phyloP scores from a whole-genome alignment of 768 basidiomycete genomes.

The Suillus americanus region DNA sequence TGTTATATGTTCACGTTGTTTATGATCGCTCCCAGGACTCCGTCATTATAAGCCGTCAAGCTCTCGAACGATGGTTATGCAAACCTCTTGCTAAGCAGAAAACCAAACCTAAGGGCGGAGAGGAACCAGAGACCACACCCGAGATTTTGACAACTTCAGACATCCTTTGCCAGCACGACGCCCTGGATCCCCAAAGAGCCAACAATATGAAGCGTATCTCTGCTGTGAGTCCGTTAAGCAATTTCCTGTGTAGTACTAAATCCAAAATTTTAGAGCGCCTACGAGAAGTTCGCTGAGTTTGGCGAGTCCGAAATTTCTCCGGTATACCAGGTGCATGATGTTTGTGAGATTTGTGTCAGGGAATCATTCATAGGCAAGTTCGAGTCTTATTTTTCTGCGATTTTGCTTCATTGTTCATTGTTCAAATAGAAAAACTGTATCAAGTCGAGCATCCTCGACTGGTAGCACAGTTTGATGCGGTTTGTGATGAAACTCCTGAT shows the following conservation, averaged over 20 bases:
- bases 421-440: constrained; percentile 61
- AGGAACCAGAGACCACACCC: constrained; percentile 17
- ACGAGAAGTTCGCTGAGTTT: constrained; percentile 27
- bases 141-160: constrained; percentile 36
- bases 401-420: constrained; percentile 4
- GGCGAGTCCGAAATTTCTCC: constrained; percentile 53
- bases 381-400: background rate
- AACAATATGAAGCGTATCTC: constrained; percentile 68
- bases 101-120: constrained; percentile 17
- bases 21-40: constrained; percentile 42
- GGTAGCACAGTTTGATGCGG: constrained; percentile 58
- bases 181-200: constrained; percentile 59
- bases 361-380: constrained; percentile 55
- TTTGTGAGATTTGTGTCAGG: constrained; percentile 62
- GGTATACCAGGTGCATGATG: constrained; percentile 44
- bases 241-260: background rate
- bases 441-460: constrained; percentile 62
- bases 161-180: constrained; percentile 62
- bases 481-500: constrained; percentile 44
- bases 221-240: constrained; percentile 36
- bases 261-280: constrained; percentile 20
- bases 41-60: constrained; percentile 58
- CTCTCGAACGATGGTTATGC: constrained; percentile 61
- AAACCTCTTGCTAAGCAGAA: constrained; percentile 29
- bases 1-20: constrained; percentile 3